A percentile compares a stretch with the other conserved stretches of the same genome.
These are phyloP conservation scores for Aspergillus jensenii DNA, from an alignment of 2,329 filamentous ascomycete species.

Conservation along the genomic window DNA sequence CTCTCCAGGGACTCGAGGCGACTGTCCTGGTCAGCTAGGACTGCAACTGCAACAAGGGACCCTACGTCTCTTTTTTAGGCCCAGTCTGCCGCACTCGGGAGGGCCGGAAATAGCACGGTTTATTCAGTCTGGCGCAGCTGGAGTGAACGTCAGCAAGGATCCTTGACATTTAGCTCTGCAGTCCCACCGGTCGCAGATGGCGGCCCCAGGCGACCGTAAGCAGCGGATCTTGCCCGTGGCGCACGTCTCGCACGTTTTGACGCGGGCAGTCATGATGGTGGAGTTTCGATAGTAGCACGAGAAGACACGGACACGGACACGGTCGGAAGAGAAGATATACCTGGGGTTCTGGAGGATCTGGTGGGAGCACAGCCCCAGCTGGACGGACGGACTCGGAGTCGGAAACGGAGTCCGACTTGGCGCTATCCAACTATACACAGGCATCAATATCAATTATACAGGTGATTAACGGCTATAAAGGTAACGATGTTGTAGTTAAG, in stretches of 20 bases:
- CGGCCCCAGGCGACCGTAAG: conserved; percentile 4
- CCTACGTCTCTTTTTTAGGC: conserved; percentile 11
- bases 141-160: not conserved
- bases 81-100: conserved; percentile 13
- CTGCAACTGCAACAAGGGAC: too few species aligned
- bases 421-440: too few species aligned
- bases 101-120: conserved; percentile 16
- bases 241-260: conserved; percentile 17
- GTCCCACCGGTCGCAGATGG: conserved; percentile 15
- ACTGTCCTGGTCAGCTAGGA: not conserved
- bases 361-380: too few species aligned
- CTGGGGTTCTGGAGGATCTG: too few species aligned
- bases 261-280: conserved; percentile 1
- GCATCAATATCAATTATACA: not conserved
- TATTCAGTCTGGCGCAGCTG: conserved; percentile 14
- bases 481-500: not conserved
- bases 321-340: not conserved
- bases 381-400: not conserved
- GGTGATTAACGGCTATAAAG: too few species aligned
- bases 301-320: conserved; percentile 3
- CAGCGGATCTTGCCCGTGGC: conserved; percentile 16
- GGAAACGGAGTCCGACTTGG: not conserved
- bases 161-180: not conserved
- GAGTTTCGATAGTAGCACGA: not conserved
- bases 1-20: conserved; percentile 13